phyloP scores from a whole-genome alignment of 2,329 filamentous ascomycete genomes.

The Cryphonectria naterciae region DNA sequence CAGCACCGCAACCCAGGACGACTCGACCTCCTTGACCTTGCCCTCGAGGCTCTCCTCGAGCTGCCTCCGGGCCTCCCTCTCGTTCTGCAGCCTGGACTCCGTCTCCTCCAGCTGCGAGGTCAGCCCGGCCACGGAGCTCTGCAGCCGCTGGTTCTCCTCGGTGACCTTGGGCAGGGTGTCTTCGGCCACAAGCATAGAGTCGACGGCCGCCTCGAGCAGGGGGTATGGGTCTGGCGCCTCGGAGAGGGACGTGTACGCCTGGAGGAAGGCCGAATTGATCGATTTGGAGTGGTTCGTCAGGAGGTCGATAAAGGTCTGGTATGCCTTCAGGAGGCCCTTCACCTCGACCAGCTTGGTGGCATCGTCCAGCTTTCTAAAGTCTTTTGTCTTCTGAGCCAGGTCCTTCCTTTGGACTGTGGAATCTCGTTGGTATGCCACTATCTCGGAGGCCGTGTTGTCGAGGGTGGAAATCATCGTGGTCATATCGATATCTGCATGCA shows the following conservation, averaged over 20 bases:
- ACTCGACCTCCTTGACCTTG: constrained; percentile 86
- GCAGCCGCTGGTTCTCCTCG: constrained; percentile 87
- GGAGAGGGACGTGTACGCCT: constrained; percentile 89
- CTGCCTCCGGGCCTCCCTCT: constrained; percentile 72
- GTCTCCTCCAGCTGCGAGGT: constrained; percentile 82
- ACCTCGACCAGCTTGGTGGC: constrained; percentile 82
- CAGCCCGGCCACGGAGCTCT: constrained; percentile 74
- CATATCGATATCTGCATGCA: constrained; percentile 77
- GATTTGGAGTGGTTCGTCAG: constrained; percentile 95
- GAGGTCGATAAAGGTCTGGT: constrained; percentile 96
- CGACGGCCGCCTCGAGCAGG: constrained; percentile 91
- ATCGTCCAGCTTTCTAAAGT: constrained; percentile 94
- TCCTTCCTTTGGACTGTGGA: constrained; percentile 97
- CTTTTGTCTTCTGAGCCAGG: constrained; percentile 97
- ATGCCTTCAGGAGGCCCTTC: constrained; percentile 90
- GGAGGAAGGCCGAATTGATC: constrained; percentile 89
- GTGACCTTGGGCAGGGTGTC: constrained; percentile 89
- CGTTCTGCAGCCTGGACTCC: constrained; percentile 78
- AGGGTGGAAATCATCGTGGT: constrained; percentile 81
- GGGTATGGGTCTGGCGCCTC: constrained; percentile 97
- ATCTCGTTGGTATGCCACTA: constrained; percentile 90
- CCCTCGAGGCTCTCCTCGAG: constrained; percentile 77
- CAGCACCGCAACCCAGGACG: constrained; percentile 86
- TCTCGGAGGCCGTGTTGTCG: constrained; percentile 92
- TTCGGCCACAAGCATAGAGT: constrained; percentile 88